Percentiles rank a stretch among this genome's conserved stretches.
Conservation (phyloP, 495 filamentous ascomycete species). For the Neurospora sp. region DNA sequence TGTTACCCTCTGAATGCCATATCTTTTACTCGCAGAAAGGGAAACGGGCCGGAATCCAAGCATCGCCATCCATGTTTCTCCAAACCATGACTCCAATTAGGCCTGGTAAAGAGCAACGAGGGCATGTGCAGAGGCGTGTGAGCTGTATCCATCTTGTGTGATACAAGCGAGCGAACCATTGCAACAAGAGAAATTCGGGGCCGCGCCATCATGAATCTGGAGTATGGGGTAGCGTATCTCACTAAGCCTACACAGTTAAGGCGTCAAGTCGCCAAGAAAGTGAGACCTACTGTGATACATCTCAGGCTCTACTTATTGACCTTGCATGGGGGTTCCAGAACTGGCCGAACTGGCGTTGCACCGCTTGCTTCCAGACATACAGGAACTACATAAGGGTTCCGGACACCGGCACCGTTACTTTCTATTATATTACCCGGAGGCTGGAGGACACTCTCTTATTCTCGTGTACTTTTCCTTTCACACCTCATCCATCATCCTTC, state of each 20-base stretch:
- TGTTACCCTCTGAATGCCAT: not conserved
- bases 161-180: not conserved
- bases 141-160: not conserved
- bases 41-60: conserved; percentile 4
- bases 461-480: not conserved
- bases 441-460: not conserved
- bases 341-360: not conserved
- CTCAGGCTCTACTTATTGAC: not conserved
- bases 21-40: not conserved
- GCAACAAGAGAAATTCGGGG: not conserved
- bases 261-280: not conserved
- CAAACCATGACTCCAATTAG: conserved; percentile 1
- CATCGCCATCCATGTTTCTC: not conserved
- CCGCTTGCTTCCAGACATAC: not conserved
- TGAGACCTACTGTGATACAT: not conserved
- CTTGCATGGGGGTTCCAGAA: not conserved
- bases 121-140: not conserved
- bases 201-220: not conserved
- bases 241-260: not conserved
- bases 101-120: not conserved
- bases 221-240: not conserved
- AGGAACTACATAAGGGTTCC: not conserved
- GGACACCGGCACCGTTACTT: not conserved
- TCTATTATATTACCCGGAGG: not conserved
- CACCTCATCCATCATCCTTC: not conserved